Evolutionary conservation across 176 grass and related monocot species (phyloP).

Genomic region (Ananas comosus): DNA sequence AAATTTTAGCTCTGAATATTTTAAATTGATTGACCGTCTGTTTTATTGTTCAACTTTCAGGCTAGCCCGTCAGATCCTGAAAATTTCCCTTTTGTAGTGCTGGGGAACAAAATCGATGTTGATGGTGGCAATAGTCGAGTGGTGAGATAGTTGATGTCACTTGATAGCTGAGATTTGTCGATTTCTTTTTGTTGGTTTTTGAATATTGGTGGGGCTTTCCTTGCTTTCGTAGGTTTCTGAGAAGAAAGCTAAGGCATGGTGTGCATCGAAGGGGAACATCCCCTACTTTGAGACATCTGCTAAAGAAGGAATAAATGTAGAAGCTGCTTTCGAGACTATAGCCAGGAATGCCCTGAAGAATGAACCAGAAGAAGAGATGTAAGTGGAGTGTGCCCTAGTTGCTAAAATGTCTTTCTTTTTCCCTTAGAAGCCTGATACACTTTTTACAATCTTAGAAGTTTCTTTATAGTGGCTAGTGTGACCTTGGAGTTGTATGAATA

Average conservation of each 20-base stretch:
- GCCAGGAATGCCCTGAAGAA: conserved; percentile 93
- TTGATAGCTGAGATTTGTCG: not conserved
- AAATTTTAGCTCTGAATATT: not conserved
- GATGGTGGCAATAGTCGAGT: conserved; percentile 89
- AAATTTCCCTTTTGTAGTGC: conserved; percentile 86
- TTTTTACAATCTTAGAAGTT: not conserved
- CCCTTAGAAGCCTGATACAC: not conserved
- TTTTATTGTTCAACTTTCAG: conserved; percentile 29
- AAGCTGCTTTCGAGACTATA: conserved; percentile 88
- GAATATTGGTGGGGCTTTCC: not conserved
- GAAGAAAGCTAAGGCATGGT: conserved; percentile 93
- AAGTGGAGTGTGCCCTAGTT: conserved; percentile 19
- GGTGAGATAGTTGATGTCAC: conserved; percentile 27
- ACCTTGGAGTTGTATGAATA: too few relatives aligned
- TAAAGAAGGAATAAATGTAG: conserved; percentile 94
- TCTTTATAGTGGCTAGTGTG: not conserved
- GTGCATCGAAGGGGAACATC: conserved; percentile 79
- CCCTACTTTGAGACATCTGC: conserved; percentile 94
- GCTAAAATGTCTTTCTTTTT: conserved; percentile 11
- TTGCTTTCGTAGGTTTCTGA: conserved; percentile 51
- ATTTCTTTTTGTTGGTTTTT: conserved; percentile 17
- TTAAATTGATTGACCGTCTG: not conserved
- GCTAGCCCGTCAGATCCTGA: conserved; percentile 84
- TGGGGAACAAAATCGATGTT: conserved; percentile 88
- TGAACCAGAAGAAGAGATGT: conserved; percentile 92